Conservation (phyloP, 2,329 filamentous ascomycete species). For the Botrytis cinerea region DNA sequence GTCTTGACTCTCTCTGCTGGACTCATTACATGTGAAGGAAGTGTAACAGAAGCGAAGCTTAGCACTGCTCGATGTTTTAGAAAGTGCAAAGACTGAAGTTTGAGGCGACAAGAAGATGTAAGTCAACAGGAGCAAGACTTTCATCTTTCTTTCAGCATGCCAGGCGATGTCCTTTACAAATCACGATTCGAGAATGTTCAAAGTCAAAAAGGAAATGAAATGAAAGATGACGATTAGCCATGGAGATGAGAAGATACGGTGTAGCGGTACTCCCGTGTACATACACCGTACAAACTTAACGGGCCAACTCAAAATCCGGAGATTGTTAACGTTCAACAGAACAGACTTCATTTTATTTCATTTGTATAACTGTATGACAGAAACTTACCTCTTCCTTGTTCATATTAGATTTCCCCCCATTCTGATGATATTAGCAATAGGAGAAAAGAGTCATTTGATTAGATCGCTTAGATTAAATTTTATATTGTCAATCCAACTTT, state of each 20-base stretch:
- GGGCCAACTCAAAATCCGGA: background rate
- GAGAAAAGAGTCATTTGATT: background rate
- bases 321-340: conserved; percentile 9
- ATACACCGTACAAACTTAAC: background rate
- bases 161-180: background rate
- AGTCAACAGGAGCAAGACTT: background rate
- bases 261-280: background rate
- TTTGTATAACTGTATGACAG: conserved; percentile 1
- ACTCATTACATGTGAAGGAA: background rate
- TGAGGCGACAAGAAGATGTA: background rate
- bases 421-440: background rate
- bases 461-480: background rate
- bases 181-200: background rate
- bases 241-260: conserved; percentile 8
- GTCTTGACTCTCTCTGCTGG: background rate
- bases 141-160: background rate
- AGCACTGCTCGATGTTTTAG: background rate
- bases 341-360: conserved; percentile 4
- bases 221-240: background rate
- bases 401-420: background rate
- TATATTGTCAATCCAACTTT: background rate
- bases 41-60: background rate
- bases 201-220: background rate
- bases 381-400: background rate
- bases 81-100: background rate